Percentiles rank a stretch among this genome's conserved stretches.
phyloP scores from a whole-genome alignment of 805 yeast species.

The Yamadazyma tumulicola region DNA sequence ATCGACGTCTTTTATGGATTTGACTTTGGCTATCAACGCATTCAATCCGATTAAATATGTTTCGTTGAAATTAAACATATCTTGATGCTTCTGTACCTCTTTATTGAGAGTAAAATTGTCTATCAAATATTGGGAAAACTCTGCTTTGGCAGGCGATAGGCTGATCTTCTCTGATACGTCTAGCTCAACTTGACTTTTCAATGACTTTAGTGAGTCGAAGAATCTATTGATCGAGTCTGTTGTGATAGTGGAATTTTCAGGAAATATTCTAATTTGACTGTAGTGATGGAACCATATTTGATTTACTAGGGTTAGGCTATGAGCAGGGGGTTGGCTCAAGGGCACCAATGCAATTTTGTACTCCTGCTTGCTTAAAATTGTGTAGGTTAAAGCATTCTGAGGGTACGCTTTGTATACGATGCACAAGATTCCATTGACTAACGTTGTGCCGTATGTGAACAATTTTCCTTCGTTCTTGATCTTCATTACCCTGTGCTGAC shows the following conservation, averaged over 20 bases:
- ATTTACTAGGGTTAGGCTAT: constrained; percentile 17
- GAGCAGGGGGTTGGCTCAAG: constrained; percentile 9
- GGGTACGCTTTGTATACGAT: constrained; percentile 24
- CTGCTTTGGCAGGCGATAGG: background rate
- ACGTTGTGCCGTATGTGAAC: constrained; percentile 21
- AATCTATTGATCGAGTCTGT: constrained; percentile 11
- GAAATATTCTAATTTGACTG: background rate
- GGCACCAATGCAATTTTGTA: constrained; percentile 23
- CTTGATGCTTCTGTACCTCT: constrained; percentile 19
- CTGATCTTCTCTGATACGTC: no score
- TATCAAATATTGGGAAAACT: constrained; percentile 6
- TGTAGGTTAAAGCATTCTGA: constrained; percentile 24
- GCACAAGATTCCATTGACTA: constrained; percentile 18
- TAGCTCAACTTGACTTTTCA: no score
- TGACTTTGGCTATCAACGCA: constrained; percentile 2
- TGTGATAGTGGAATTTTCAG: constrained; percentile 2
- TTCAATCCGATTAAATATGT: constrained; percentile 14
- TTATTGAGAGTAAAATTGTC: constrained; percentile 17
- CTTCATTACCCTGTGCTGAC: background rate
- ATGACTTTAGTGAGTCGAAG: constrained; percentile 8
- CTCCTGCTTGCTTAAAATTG: constrained; percentile 22
- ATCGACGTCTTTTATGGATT: background rate
- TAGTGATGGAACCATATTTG: constrained; percentile 20
- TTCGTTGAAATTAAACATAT: constrained; percentile 19
- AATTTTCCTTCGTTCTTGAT: constrained; percentile 24